These are phyloP conservation scores for Teunomyces barrocoloradensis DNA, from an alignment of 805 yeast genomes.

Conservation along the genomic window DNA sequence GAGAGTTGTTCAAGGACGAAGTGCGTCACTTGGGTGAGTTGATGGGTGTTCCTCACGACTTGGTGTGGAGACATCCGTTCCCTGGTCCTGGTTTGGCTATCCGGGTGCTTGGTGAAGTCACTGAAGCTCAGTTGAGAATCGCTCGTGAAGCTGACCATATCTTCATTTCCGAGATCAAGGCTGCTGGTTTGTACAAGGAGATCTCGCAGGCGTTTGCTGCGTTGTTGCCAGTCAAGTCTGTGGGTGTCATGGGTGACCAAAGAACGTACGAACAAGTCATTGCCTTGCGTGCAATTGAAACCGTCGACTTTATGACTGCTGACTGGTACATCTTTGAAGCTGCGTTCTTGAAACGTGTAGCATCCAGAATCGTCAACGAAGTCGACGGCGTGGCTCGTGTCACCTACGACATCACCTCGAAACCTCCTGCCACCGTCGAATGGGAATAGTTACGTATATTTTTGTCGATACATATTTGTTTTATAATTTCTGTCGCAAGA, in stretches of 20 bases:
- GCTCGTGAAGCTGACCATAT: conserved; percentile 97
- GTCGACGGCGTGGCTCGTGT: conserved; percentile 99
- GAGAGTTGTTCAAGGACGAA: conserved; percentile 98
- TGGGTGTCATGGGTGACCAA: conserved; percentile 99
- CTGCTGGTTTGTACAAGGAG: conserved; percentile 87
- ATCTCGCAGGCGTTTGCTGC: conserved; percentile 98
- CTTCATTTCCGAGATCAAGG: conserved; percentile 92
- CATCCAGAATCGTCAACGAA: conserved; percentile 96
- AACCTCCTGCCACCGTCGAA: conserved; percentile 99
- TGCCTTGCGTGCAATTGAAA: conserved; percentile 97
- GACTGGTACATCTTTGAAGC: conserved; percentile 98
- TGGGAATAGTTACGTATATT: conserved; percentile 68
- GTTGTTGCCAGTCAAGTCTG: conserved; percentile 94
- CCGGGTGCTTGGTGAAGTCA: conserved; percentile 96
- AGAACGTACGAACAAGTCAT: conserved; percentile 99
- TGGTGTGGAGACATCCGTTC: conserved; percentile 99
- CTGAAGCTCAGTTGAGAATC: conserved; percentile 87
- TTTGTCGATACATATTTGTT: background rate
- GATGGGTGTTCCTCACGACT: conserved; percentile 91
- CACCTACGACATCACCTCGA: conserved; percentile 96
- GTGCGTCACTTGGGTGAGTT: conserved; percentile 95
- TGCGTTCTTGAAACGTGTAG: conserved; percentile 84
- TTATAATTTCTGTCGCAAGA: conserved; percentile 37
- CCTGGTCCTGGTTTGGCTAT: conserved; percentile 99
- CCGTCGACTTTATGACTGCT: conserved; percentile 98